Percentiles rank a stretch among this genome's conserved stretches.
Conservation (phyloP, 2,329 filamentous ascomycete species). For the Scedosporium aurantiacum region DNA sequence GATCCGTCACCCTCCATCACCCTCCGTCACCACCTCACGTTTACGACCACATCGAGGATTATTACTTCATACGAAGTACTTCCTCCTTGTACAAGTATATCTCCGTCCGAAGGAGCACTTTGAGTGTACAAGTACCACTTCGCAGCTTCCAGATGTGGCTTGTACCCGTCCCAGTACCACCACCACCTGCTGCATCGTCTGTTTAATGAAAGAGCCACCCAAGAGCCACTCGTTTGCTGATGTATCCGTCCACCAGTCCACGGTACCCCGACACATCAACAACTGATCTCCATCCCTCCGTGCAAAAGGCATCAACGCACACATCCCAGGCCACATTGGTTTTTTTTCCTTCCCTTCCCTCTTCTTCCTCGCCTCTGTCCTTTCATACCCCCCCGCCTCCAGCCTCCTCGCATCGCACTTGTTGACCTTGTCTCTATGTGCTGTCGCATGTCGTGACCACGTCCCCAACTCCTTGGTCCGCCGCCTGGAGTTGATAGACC, state of each 20-base stretch:
- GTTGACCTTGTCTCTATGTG: background rate
- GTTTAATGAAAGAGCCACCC: background rate
- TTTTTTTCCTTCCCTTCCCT: slow-evolving; percentile 1
- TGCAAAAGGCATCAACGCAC: background rate
- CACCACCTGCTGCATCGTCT: background rate
- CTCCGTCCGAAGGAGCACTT: background rate
- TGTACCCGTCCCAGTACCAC: background rate
- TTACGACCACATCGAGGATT: background rate
- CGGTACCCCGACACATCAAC: background rate
- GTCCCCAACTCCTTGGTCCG: background rate
- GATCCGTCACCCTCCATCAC: slow-evolving; percentile 1
- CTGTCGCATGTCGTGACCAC: background rate
- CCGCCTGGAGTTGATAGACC: slow-evolving; percentile 1
- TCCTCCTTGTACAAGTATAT: background rate
- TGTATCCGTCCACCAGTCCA: background rate
- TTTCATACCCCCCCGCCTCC: background rate
- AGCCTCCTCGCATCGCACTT: background rate
- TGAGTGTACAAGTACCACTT: background rate
- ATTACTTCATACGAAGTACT: background rate
- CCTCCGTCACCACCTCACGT: background rate
- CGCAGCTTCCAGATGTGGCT: background rate
- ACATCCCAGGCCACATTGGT: background rate
- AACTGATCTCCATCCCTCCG: background rate
- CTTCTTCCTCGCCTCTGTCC: background rate
- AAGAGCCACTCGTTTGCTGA: background rate